Conservation (phyloP, 2,329 filamentous ascomycete genomes). For the Phoma sp. region DNA sequence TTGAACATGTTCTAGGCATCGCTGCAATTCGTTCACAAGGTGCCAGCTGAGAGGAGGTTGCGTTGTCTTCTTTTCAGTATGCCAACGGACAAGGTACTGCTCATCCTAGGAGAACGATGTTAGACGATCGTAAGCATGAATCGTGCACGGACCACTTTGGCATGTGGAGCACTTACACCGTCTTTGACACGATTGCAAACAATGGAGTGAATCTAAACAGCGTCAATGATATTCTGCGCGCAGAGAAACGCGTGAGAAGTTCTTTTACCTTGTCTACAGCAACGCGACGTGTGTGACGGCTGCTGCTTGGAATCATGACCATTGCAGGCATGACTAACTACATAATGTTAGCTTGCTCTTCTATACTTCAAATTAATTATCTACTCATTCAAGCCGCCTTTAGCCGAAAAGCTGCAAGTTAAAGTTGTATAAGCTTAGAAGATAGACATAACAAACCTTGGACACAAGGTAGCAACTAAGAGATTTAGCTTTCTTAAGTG, state of each 20-base stretch:
- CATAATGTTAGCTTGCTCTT: slow-evolving; percentile 14
- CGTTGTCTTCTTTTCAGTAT: slow-evolving; percentile 10
- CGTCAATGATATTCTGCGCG: slow-evolving; percentile 10
- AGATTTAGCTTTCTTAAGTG: background rate
- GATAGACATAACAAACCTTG: background rate
- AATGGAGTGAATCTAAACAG: slow-evolving; percentile 28
- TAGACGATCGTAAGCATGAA: background rate
- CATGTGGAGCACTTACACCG: slow-evolving; percentile 26
- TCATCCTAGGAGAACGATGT: slow-evolving; percentile 43
- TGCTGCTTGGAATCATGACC: slow-evolving; percentile 35
- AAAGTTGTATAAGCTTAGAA: background rate
- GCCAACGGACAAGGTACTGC: slow-evolving; percentile 54
- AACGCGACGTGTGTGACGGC: slow-evolving; percentile 28
- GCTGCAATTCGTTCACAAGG: slow-evolving; percentile 46
- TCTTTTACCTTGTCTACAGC: slow-evolving; percentile 31
- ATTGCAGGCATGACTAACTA: slow-evolving; percentile 32
- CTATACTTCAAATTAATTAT: background rate
- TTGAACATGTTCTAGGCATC: slow-evolving; percentile 51
- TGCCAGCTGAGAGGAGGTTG: slow-evolving; percentile 54
- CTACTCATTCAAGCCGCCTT: too few relatives aligned
- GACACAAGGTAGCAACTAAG: background rate
- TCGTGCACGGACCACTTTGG: slow-evolving; percentile 24
- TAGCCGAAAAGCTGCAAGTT: background rate
- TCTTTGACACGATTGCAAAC: slow-evolving; percentile 36
- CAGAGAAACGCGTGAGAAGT: background rate